Base-by-base conservation (phyloP, 75 land plant species). In the Gnetum montanum region DNA sequence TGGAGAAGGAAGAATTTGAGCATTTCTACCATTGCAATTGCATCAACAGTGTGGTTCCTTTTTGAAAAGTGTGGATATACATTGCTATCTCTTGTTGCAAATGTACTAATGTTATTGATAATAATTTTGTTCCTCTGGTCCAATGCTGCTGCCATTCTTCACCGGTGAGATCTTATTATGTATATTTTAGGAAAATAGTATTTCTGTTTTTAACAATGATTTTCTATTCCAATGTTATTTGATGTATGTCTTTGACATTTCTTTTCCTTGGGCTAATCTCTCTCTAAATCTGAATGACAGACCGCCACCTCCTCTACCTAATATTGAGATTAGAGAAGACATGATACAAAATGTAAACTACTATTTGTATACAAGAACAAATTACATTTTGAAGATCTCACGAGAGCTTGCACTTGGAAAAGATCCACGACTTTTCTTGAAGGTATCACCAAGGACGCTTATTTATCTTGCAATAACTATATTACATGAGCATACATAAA, bases 121-220 rank as follows among this genome's bases (percentile, higher is more conserved):
- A 44, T 58, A 20, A 80, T 87, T 35, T 72, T 87, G 40, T 87
- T 87, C 59, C 57, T 87, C 55, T 87, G 92, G 92, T 73, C 84
- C 44, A 83, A 73, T 68, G 71, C 80, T 37, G 92, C 88, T 7
- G 43, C 73, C 23, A 71, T 87, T 59, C 74, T 87, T 47, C 73
- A 82, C 50, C 70, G 90, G 90, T 80, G 46, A 15, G 62, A 28
- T 53, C 46, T 36, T 58, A 13, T n/a, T n/a, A n/a, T n/a, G n/a
- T n/a, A n/a, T n/a, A n/a, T n/a, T n/a, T n/a, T n/a, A n/a, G n/a
- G n/a, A n/a, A n/a, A n/a, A n/a, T n/a, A n/a, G n/a, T n/a, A n/a
- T n/a, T n/a, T n/a, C n/a, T n/a, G n/a, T n/a, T n/a, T n/a, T n/a
- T n/a, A n/a, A n/a, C n/a, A n/a, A n/a, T n/a, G n/a, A n/a, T n/a